Base-by-base conservation (phyloP, 371 early-diverging fungal genomes). In the Apophysomyces trapeziformis region DNA sequence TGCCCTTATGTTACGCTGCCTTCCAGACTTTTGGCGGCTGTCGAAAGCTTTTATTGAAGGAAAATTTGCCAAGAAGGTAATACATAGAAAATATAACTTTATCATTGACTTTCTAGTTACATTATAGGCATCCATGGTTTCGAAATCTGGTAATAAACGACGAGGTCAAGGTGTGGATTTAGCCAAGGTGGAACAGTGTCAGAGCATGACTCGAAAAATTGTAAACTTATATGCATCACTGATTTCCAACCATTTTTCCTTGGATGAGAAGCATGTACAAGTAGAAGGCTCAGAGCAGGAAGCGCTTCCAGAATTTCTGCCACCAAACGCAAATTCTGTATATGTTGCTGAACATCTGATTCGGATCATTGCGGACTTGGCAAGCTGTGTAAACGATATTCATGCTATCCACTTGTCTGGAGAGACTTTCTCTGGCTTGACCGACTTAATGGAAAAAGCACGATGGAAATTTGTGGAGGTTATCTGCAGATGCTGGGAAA, bases 1-100 rank as follows among this genome's bases (percentile, higher is more conserved):
- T 1, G 85, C 89, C 38, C 75, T 93, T 5, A 69, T 97, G 18
- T 64, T 87, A n/a, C 86, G 87, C 11, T 85, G 89, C 46, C 70
- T 97, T 64, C 96, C 96, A n/a, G 95, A 94, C 64, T 96, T 97
- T 78, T 96, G 98, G 95, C 88, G 91, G 71, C 70, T 96, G 2
- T 91, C 93, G 39, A 87, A 85, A 59, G 86, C 93, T 2, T 96
- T 88, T 68, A 90, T 92, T 69, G 96, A 95, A 57, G 93, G 94
- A 46, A 87, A 91, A 69, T 91, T 93, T 64, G 81, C 85, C 46
- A 78, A 74, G 43, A 86, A 84, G 73, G 77, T 79, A 68, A 50
- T 54, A 12, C 8, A 16, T n/a, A 57, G 5, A 8, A 12, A 9
- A 13, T 26, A 43, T 45, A 11, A 7, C 38, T 21, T 9, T 9